Evolutionary conservation across 2,329 filamentous ascomycete genomes (phyloP), one percentile per base, ranked within the genome.

Genomic region (Aspergillus glaucus): DNA sequence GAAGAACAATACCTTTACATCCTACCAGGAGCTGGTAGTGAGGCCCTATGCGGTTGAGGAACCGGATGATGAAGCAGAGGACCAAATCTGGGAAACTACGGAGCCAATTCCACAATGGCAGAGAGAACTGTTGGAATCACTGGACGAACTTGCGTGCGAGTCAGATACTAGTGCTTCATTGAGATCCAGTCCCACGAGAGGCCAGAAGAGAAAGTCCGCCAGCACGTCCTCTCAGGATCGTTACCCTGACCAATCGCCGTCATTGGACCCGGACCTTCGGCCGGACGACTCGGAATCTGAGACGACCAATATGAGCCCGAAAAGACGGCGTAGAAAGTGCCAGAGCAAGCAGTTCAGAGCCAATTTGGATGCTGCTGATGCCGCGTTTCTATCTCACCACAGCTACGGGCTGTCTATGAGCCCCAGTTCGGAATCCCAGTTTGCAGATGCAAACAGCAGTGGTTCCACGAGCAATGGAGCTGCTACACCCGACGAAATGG

Each of bases 11-110:
- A 40, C 37, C 10, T 19, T 19, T 15, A 14, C 17, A 21, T 10
- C 15, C 4, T 9, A 12, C 9, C 37, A 26, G 55, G 63, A 45
- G 51, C 60, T 10, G 59, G 57, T 67, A 3, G 55, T 73, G 17
- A 60, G 55, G 17, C 71, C 72, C 14, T 73, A 73, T 52, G 64
- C 56, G 22, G 60, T 69, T n/a, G 67, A 68, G 49, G 67, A 69
- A 43, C 62, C 66, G 6, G 61, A 62, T 14, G 63, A 66, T 30
- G 61, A 65, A 2, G 36, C 57, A 6, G 39, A 42, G 44, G 7
- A 32, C 12, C 21, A 7, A 3, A 15, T 30, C 9, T 15, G 42
- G 37, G 24, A 43, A 43, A n/a, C 44, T 40, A 24, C 43, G 49
- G 47, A 55, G 49, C 56, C 50, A n/a, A 56, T 52, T 40, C 49